These are phyloP conservation scores for Emmonsiellopsis sp. DNA, from an alignment of 2,329 filamentous ascomycete genomes.

Conservation along the genomic window DNA sequence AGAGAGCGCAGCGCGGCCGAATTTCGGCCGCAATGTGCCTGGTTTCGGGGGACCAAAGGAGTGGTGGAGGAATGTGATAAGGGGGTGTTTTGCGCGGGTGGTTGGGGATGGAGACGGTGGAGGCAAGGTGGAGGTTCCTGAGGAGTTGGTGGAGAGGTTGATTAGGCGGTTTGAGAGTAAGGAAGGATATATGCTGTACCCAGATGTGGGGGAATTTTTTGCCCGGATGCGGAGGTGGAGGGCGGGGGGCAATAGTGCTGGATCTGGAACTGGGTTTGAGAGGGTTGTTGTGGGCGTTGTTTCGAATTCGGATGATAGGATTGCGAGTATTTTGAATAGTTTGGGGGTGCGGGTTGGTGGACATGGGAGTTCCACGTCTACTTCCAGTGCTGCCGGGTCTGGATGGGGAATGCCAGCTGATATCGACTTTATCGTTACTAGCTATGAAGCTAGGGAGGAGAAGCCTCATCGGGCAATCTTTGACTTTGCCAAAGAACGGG, in stretches of 20 bases:
- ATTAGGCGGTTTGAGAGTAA: conserved; percentile 31
- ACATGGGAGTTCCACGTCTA: conserved; percentile 19
- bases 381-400: conserved; percentile 3
- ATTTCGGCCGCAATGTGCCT: conserved; percentile 35
- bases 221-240: conserved; percentile 20
- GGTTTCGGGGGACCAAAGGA: conserved; percentile 28
- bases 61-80: conserved; percentile 39
- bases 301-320: conserved; percentile 40
- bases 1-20: conserved; percentile 25
- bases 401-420: conserved; percentile 22
- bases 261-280: conserved; percentile 19
- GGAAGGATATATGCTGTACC: conserved; percentile 33
- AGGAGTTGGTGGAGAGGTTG: conserved; percentile 24
- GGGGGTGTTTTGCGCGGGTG: conserved; percentile 23
- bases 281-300: conserved; percentile 33
- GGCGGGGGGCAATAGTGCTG: conserved; percentile 10
- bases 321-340: conserved; percentile 30
- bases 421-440: conserved; percentile 37
- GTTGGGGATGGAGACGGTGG: conserved; percentile 1
- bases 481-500: conserved; percentile 27
- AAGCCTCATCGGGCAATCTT: conserved; percentile 35
- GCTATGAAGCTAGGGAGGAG: conserved; percentile 38
- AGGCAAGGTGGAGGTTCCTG: conserved; percentile 20
- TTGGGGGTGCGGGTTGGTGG: conserved; percentile 31
- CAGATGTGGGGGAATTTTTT: conserved; percentile 32